phyloP scores from a whole-genome alignment of 495 filamentous ascomycete species.

The Penicillium desertorum region DNA sequence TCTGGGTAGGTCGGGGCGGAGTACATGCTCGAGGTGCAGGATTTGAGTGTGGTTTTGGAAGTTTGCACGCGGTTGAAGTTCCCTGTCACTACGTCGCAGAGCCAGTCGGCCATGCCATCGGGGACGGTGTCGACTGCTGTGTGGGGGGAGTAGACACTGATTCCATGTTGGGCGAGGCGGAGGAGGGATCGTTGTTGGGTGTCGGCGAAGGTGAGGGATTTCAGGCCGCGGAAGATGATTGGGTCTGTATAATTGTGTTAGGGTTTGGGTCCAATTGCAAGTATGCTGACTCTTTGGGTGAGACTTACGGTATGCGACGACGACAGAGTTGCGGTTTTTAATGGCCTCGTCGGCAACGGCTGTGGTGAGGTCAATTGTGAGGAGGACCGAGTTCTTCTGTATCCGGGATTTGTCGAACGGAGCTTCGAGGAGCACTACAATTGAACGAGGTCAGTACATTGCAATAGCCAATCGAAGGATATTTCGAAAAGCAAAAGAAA shows the following conservation, averaged over 20 bases:
- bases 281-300: neutral
- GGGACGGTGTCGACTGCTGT: conserved; percentile 89
- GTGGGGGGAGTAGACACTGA: conserved; percentile 94
- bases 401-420: conserved; percentile 58
- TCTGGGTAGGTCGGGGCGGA: conserved; percentile 45
- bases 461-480: neutral
- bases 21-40: conserved; percentile 35
- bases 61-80: conserved; percentile 26
- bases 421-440: conserved; percentile 71
- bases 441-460: conserved; percentile 7
- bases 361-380: conserved; percentile 88
- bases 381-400: conserved; percentile 72
- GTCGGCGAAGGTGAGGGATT: conserved; percentile 79
- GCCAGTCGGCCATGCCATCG: conserved; percentile 90
- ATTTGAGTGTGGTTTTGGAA: conserved; percentile 12
- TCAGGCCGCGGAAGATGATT: conserved; percentile 90
- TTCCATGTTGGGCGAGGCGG: conserved; percentile 79
- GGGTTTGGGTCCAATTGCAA: neutral
- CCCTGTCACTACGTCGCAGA: conserved; percentile 79
- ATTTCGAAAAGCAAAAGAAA: neutral
- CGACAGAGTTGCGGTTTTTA: conserved; percentile 65
- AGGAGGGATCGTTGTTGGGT: conserved; percentile 84
- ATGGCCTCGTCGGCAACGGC: conserved; percentile 93
- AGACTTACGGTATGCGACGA: conserved; percentile 82
- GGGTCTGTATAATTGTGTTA: conserved; percentile 61